Evolutionary conservation across 2,329 filamentous ascomycete species (phyloP).

Genomic region (Penicillium fuscoglaucum): DNA sequence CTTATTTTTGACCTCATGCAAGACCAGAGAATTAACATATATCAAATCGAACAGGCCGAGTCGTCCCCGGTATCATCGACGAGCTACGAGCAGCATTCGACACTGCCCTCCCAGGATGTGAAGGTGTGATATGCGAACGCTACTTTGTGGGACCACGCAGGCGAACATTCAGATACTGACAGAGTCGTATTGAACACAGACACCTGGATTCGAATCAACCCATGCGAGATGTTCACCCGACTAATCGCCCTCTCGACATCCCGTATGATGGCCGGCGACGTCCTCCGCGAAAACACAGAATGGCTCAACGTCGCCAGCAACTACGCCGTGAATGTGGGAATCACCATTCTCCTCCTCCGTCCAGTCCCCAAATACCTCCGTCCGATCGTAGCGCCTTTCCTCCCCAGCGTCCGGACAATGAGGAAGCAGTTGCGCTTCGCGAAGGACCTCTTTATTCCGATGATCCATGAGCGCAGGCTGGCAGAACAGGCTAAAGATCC

Average conservation of each 20-base stretch:
- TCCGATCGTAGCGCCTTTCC: conserved; percentile 35
- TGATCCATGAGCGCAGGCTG: conserved; percentile 33
- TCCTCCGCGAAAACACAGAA: conserved; percentile 38
- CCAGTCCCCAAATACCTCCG: conserved; percentile 37
- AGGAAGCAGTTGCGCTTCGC: conserved; percentile 32
- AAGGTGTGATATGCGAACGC: conserved; percentile 15
- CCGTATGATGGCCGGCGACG: conserved; percentile 43
- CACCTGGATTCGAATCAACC: conserved; percentile 25
- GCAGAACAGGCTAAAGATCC: conserved; percentile 20
- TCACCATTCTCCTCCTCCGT: conserved; percentile 35
- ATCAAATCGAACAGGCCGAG: conserved; percentile 17
- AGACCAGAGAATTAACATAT: not conserved
- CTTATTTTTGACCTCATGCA: not conserved
- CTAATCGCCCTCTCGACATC: conserved; percentile 44
- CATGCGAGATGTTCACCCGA: conserved; percentile 30
- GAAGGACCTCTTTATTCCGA: conserved; percentile 36
- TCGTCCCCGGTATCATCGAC: conserved; percentile 28
- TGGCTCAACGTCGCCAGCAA: conserved; percentile 39
- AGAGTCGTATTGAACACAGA: conserved; percentile 11
- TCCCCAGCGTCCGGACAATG: conserved; percentile 38
- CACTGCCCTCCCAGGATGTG: conserved; percentile 25
- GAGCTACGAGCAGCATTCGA: conserved; percentile 30
- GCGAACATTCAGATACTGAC: not conserved
- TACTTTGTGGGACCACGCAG: not conserved
- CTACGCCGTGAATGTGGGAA: conserved; percentile 40